Evolutionary conservation across 106 monocot species (phyloP).

Genomic region (Amphibolis antarctica): DNA sequence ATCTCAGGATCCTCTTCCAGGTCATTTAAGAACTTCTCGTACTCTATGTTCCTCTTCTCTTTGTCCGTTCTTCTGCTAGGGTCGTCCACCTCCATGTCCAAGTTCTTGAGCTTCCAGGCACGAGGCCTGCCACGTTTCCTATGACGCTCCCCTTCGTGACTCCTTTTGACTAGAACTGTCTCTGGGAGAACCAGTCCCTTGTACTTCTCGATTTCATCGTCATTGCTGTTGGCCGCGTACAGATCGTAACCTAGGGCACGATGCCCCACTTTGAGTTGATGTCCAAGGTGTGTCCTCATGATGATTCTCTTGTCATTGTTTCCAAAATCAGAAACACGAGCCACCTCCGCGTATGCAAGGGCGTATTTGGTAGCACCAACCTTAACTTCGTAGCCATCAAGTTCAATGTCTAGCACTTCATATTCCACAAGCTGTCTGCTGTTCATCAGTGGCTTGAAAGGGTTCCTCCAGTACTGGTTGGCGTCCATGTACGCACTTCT

Average conservation of each 20-base stretch:
- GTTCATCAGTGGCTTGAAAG: slow-evolving; percentile 33
- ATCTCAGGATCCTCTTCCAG: slow-evolving; percentile 70
- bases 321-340: slow-evolving; percentile 66
- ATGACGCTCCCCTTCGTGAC: slow-evolving; percentile 56
- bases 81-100: slow-evolving; percentile 55
- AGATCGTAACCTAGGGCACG: slow-evolving; percentile 79
- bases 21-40: slow-evolving; percentile 61
- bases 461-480: slow-evolving; percentile 41
- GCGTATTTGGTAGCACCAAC: slow-evolving; percentile 44
- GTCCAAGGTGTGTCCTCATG: slow-evolving; percentile 64
- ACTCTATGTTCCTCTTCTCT: slow-evolving; percentile 61
- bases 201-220: slow-evolving; percentile 53
- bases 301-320: slow-evolving; percentile 46
- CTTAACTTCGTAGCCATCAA: slow-evolving; percentile 22
- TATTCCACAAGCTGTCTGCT: slow-evolving; percentile 54
- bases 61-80: slow-evolving; percentile 28
- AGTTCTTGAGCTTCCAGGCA: slow-evolving; percentile 63
- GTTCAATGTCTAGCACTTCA: slow-evolving; percentile 37
- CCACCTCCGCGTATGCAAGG: slow-evolving; percentile 50
- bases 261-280: slow-evolving; percentile 60
- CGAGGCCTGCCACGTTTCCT: slow-evolving; percentile 37
- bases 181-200: slow-evolving; percentile 38
- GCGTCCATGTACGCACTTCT: slow-evolving; percentile 33
- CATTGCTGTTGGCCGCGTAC: slow-evolving; percentile 58
- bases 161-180: slow-evolving; percentile 72